phyloP scores from a whole-genome alignment of 1,284 basidiomycete genomes.

The Microstroma glucosiphilum region DNA sequence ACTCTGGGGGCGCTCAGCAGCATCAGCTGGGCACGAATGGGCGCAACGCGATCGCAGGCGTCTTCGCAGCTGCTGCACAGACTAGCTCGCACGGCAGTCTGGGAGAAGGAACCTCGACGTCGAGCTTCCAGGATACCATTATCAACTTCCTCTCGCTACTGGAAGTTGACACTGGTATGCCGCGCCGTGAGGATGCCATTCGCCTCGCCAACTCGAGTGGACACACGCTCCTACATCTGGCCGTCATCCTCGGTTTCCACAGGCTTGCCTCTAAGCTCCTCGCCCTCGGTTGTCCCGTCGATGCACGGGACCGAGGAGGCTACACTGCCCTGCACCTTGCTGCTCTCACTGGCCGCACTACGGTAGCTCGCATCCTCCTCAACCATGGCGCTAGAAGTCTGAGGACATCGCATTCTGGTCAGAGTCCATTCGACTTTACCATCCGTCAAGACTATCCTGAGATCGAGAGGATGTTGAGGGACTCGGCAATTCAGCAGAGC shows the following conservation, averaged over 20 bases:
- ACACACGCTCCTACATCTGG: constrained; percentile 68
- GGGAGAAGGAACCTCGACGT: constrained; percentile 50
- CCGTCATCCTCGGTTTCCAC: constrained; percentile 72
- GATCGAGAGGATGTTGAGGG: constrained; percentile 52
- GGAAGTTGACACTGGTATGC: constrained; percentile 16
- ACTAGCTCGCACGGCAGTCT: not conserved
- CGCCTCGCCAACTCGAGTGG: constrained; percentile 48
- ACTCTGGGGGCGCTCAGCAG: not conserved
- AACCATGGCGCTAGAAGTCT: constrained; percentile 72
- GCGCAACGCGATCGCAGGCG: constrained; percentile 25
- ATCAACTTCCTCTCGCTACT: constrained; percentile 68
- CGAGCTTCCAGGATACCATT: constrained; percentile 66
- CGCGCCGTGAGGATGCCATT: constrained; percentile 50
- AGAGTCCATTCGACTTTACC: constrained; percentile 71
- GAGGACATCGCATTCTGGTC: constrained; percentile 69
- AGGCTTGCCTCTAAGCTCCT: constrained; percentile 69
- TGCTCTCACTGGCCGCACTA: constrained; percentile 62
- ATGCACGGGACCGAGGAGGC: constrained; percentile 80
- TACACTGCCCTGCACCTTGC: constrained; percentile 86
- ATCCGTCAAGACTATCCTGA: constrained; percentile 57
- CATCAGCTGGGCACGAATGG: constrained; percentile 10
- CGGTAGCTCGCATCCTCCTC: constrained; percentile 66
- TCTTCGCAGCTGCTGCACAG: constrained; percentile 17
- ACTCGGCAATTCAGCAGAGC: constrained; percentile 7
- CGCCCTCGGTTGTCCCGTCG: constrained; percentile 67